Conservation (phyloP, 805 yeast genomes). For the Priceomyces carsonii region DNA sequence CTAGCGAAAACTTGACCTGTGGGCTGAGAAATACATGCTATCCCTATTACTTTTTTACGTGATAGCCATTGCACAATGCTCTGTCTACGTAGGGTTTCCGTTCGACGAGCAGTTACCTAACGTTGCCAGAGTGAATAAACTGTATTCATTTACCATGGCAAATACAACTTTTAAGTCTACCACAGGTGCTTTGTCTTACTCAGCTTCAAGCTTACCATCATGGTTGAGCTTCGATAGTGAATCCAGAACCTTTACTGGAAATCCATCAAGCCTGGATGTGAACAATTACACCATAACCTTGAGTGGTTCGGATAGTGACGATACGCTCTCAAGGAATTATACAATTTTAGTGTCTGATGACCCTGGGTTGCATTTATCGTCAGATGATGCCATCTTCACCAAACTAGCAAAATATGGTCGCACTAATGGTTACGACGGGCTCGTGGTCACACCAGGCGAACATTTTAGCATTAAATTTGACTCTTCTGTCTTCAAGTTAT, state of each 20-base stretch:
- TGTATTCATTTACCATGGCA: conserved; percentile 66
- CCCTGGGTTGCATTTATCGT: conserved; percentile 53
- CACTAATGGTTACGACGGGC: conserved; percentile 74
- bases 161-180: conserved; percentile 60
- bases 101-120: conserved; percentile 82
- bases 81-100: conserved; percentile 71
- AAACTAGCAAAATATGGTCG: conserved; percentile 65
- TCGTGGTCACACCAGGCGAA: conserved; percentile 72
- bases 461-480: conserved; percentile 67
- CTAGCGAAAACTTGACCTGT: background rate
- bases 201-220: conserved; percentile 59
- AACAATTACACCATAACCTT: conserved; percentile 46
- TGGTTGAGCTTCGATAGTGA: conserved; percentile 77
- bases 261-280: conserved; percentile 52
- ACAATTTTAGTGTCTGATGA: conserved; percentile 59
- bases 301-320: conserved; percentile 57
- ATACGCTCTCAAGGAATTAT: conserved; percentile 47
- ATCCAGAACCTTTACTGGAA: conserved; percentile 67
- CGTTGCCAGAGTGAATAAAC: conserved; percentile 70
- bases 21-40: background rate
- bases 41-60: background rate
- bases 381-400: conserved; percentile 43
- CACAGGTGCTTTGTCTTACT: conserved; percentile 51
- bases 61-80: conserved; percentile 27
- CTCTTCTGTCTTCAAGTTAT: conserved; percentile 52